Evolutionary conservation across 345 rosid species (phyloP), one percentile per base, ranked within the genome.

Genomic region (Gossypium raimondii): DNA sequence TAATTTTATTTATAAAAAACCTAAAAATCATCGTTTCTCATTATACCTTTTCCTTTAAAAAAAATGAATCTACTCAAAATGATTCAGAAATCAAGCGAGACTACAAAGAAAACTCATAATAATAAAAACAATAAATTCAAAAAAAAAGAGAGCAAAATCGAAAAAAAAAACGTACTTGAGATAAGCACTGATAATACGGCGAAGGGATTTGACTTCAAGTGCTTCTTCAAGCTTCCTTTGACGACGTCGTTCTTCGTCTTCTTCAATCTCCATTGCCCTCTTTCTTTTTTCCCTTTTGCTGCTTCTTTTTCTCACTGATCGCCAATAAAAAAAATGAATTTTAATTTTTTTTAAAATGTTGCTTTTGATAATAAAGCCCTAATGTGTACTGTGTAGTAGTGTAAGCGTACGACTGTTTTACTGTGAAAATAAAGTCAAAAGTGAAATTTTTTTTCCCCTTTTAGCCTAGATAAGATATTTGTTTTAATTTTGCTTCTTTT

Each of bases 151-250:
- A 34, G 1, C 1, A 34, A 34, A 34, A 34, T 34, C 7, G 43
- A 9, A 14, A 4, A 7, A 11, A 25, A 24, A 58, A 0, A 73
- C 20, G 56, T 81, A 93, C 99, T 95, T 91, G 86, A 93, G 94
- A 76, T 89, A 95, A 81, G 99, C 99, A 73, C 92, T 91, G 80
- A 95, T 88, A 70, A 95, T 95, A 77, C 99, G 98, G 73, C 98
- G 79, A 24, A 95, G 99, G 73, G 99, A 93, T 84, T 91, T 83
- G 84, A 91, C 90, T 83, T 95, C 97, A 48, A 95, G 93, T 53
- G 91, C 97, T 84, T 93, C 99, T 84, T 95, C 97, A 52, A 90
- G 88, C 85, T 79, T 92, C 75, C 90, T 82, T 78, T 84, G 92
- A 68, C 94, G 98, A 17, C 72, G 84, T 57, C 82, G 84, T 45